Percentiles rank a stretch among this genome's conserved stretches.
Evolutionary conservation across 2,329 filamentous ascomycete genomes (phyloP).

Genomic region (Westerdykella aurantiaca): DNA sequence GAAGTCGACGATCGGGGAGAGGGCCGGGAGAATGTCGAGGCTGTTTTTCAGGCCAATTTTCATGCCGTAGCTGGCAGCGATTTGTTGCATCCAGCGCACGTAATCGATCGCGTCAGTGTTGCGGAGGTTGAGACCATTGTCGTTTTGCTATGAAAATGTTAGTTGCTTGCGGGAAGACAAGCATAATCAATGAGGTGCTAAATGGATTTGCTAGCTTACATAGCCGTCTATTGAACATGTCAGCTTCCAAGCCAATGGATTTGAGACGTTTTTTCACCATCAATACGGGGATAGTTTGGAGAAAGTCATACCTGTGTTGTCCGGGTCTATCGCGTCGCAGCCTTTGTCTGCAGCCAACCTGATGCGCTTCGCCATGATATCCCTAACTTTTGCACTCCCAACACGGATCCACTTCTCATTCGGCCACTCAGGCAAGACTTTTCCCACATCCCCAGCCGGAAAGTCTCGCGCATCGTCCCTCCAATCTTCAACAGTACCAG

Average conservation of each 20-base stretch:
- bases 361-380: constrained; percentile 27
- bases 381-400: constrained; percentile 18
- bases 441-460: constrained; percentile 20
- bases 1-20: constrained; percentile 20
- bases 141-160: constrained; percentile 21
- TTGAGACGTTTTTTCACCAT: neutral
- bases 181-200: neutral
- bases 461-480: constrained; percentile 23
- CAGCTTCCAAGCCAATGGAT: neutral
- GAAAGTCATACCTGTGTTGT: constrained; percentile 22
- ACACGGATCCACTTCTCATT: constrained; percentile 28
- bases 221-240: constrained; percentile 49
- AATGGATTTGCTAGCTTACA: constrained; percentile 24
- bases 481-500: constrained; percentile 27
- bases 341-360: constrained; percentile 25
- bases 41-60: constrained; percentile 28
- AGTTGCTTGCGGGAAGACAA: constrained; percentile 1
- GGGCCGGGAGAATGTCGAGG: constrained; percentile 19
- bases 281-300: neutral
- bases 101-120: constrained; percentile 22
- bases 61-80: constrained; percentile 19
- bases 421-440: constrained; percentile 25
- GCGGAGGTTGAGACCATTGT: constrained; percentile 22
- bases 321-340: constrained; percentile 30
- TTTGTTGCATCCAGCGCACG: constrained; percentile 20